Evolutionary conservation across 176 grass and related monocot genomes (phyloP), one percentile per base, ranked within the genome.

Genomic region (Pontederia crassipes): DNA sequence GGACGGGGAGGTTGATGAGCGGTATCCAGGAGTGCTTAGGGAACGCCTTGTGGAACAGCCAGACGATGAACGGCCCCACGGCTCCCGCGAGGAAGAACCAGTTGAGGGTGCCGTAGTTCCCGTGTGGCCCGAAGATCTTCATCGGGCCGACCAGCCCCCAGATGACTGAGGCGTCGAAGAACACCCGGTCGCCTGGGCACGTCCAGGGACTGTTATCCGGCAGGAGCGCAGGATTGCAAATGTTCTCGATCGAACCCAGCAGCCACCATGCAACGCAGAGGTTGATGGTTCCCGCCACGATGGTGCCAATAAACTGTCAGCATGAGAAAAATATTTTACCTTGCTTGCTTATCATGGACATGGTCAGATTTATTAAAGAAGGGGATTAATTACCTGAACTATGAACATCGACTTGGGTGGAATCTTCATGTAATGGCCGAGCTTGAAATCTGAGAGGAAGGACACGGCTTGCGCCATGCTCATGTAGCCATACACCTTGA

Each of bases 341-440:
- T 53, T 11, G 17, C 12, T 0, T 53, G 10, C 20, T 52, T 67
- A 47, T 52, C 52, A 46, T n/a, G 17, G 46, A 27, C 20, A 24
- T 24, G 20, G 20, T 24, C 20, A 24, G 20, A 24, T 24, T 24
- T 24, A 24, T 24, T 24, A 24, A 56, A 55, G n/a, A 20, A 24
- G 14, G 46, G 26, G 6, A 51, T 13, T 17, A 27, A 77, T 13
- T 68, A 90, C 91, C 87, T 97, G 83, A 83, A 87, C 81, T 46
- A 87, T 66, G 70, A 98, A 98, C 93, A 98, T 98, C 14, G 88
- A 98, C 66, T 54, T 86, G 16, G 93, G 87, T 35, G 93, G 93
- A 69, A 98, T 92, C 82, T 98, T 98, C 93, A 92, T 98, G 57
- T 98, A 98, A 66, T 98, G 93, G 10, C 93, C 93, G 12, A 98